Percentiles rank a stretch among this genome's conserved stretches.
These are phyloP conservation scores for Zalaria sp. DNA, from an alignment of 2,329 filamentous ascomycete genomes.

Conservation along the genomic window DNA sequence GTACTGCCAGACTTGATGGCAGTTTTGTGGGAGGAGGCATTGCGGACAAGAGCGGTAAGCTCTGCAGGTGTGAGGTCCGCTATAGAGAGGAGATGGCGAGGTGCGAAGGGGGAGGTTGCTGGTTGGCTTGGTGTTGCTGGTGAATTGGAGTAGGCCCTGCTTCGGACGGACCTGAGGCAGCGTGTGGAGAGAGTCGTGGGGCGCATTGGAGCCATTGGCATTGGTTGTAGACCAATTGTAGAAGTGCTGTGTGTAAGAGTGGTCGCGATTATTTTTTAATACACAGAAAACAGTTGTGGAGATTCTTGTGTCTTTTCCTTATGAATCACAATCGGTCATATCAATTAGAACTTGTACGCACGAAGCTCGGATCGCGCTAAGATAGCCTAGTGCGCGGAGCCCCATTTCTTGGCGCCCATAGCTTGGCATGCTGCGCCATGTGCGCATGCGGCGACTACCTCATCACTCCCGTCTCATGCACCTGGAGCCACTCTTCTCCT, in stretches of 20 bases:
- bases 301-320: not conserved
- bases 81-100: constrained; percentile 85
- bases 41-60: constrained; percentile 67
- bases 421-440: no score
- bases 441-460: no score
- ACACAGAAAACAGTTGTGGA: not conserved
- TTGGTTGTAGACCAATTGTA: not conserved
- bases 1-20: constrained; percentile 54
- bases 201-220: not conserved
- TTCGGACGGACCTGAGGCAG: not conserved
- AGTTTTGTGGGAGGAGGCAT: constrained; percentile 64
- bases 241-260: not conserved
- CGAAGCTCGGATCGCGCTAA: no score
- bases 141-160: constrained; percentile 9
- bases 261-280: not conserved
- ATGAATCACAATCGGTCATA: no score
- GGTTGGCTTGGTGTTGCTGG: constrained; percentile 14
- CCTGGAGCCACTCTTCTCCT: no score
- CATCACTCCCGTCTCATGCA: no score
- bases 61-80: constrained; percentile 69
- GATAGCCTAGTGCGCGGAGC: no score
- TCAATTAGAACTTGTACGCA: no score
- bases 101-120: constrained; percentile 42
- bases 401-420: no score
- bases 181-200: not conserved